Base-by-base conservation (phyloP, 106 monocot species). In the Chionographis japonica region DNA sequence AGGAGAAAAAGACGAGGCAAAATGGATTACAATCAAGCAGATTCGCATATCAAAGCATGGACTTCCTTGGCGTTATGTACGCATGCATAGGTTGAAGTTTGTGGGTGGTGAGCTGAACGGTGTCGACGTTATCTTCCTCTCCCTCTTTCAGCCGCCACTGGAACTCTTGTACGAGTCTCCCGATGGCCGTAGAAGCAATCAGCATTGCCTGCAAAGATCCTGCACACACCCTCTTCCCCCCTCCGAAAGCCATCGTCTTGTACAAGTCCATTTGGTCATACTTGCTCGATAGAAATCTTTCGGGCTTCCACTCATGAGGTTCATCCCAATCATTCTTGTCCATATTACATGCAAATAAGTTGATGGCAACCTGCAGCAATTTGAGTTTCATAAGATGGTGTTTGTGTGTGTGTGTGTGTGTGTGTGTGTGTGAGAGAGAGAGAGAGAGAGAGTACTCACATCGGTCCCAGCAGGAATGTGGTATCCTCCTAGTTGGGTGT, bases 181-280 rank as follows among this genome's bases (percentile, higher is more conserved):
- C 92, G 7, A 97, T 82, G 57, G 84, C 67, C 0, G 63, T 63
- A 51, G 92, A 97, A 8, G 89, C 72, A 36, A 97, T 87, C 46
- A 89, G 62, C 83, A 79, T 80, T 18, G 86, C 95, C 70, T 92
- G 95, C 73, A 86, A 15, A 58, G 83, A 71, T 7, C 95, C 95
- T 3, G 95, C 84, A n/a, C 95, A 97, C 1, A 60, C 80, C 63
- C 95, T 83, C 75, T 92, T 97, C 8, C 95, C 95, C 0, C 65
- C 84, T 54, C 95, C 95, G 11, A 97, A 97, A 14, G 92, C 80
- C 95, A 92, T 92, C 2, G 95, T 97, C 72, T 82, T 97, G 76
- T 83, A 68, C 71, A 92, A 35, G 64, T 92, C 92, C 50, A 57
- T 74, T 7, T 60, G 57, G 17, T 89, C 84, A 4, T 68, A 77